Percentiles rank a stretch among this genome's conserved stretches.
Conservation (phyloP, 192 early-diverging fungal genomes). For the Paraglomus occultum region DNA sequence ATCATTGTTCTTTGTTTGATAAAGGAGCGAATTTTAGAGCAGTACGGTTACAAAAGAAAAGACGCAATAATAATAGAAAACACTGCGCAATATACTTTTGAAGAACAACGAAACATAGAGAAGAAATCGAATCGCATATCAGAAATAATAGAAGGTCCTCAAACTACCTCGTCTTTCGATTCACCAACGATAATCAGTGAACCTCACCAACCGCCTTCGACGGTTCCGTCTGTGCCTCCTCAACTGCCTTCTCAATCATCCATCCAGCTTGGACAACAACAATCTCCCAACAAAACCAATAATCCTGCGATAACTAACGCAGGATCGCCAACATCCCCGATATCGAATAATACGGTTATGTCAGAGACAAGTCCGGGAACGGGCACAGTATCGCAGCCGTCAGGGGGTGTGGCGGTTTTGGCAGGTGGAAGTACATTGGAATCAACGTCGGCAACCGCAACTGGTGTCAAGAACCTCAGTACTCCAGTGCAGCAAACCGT, state of each 20-base stretch:
- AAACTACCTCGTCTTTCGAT: neutral
- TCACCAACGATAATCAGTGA: neutral
- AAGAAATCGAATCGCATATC: constrained; percentile 26
- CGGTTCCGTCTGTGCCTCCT: no score
- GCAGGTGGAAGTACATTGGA: no score
- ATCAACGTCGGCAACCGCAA: constrained; percentile 17
- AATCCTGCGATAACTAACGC: constrained; percentile 2
- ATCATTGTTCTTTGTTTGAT: constrained; percentile 13
- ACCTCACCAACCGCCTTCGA: neutral
- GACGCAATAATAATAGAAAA: constrained; percentile 58
- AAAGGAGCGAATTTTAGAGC: constrained; percentile 43
- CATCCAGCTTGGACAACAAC: no score
- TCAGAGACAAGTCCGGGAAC: neutral
- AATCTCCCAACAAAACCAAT: constrained; percentile 9
- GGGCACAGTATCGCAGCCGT: neutral
- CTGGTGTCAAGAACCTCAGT: constrained; percentile 22
- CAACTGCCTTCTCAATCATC: no score
- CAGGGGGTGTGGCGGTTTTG: no score
- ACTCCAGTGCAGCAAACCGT: constrained; percentile 46
- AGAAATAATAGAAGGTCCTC: constrained; percentile 35
- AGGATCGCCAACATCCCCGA: constrained; percentile 3
- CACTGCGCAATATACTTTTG: constrained; percentile 61
- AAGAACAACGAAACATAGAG: constrained; percentile 47
- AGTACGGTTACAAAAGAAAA: constrained; percentile 47
- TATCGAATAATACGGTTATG: neutral